These are phyloP conservation scores for Suillus variegatus DNA, from an alignment of 768 basidiomycete species.

Conservation along the genomic window DNA sequence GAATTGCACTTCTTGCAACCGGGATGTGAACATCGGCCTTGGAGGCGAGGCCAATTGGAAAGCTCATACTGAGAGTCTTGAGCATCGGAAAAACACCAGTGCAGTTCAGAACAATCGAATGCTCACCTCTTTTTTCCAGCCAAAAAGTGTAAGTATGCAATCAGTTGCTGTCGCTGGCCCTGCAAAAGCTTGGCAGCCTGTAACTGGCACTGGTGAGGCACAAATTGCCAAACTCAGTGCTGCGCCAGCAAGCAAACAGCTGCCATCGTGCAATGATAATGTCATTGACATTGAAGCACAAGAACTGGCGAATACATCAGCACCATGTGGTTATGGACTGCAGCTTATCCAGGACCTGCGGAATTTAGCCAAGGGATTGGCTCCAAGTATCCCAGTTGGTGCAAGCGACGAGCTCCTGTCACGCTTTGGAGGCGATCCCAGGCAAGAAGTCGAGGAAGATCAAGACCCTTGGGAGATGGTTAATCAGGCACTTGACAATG, in stretches of 20 bases:
- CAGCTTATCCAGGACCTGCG: neutral
- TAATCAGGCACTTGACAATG: too few species aligned
- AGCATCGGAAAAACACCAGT: neutral
- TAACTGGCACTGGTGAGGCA: neutral
- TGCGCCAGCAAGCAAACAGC: neutral
- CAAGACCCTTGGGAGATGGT: too few species aligned
- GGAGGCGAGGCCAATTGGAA: neutral
- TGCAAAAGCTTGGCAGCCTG: neutral
- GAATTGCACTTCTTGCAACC: neutral
- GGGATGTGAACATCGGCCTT: neutral
- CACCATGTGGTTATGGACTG: neutral
- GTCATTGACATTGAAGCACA: neutral
- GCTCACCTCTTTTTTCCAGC: neutral
- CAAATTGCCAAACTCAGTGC: neutral
- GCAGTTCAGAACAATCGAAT: neutral
- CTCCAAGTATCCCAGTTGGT: neutral
- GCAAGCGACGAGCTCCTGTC: neutral
- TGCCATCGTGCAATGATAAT: neutral
- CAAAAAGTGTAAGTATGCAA: neutral
- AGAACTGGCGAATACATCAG: too few species aligned
- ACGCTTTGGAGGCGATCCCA: neutral
- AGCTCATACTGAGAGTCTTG: neutral
- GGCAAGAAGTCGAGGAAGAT: neutral
- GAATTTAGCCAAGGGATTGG: neutral
- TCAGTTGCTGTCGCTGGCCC: neutral